phyloP scores from a whole-genome alignment of 2,329 filamentous ascomycete genomes.

The Aschersonia sp. region DNA sequence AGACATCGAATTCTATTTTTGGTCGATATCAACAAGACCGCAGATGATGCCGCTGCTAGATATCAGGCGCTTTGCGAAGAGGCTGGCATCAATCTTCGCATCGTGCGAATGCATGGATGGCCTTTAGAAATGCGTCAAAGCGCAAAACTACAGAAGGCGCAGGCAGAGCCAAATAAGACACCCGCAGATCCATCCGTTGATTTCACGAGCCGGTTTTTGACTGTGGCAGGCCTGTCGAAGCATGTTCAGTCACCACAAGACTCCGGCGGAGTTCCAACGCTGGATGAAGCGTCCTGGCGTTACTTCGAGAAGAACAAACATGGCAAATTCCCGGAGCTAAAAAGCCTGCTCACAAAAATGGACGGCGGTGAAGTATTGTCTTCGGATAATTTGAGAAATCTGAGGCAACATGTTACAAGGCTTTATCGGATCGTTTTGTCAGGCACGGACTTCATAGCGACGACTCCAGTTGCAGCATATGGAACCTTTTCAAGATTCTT shows the following conservation, averaged over 20 bases:
- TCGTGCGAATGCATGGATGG: slow-evolving; percentile 27
- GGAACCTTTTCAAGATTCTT: slow-evolving; percentile 36
- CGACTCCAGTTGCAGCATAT: slow-evolving; percentile 28
- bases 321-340: slow-evolving; percentile 18
- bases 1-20: slow-evolving; percentile 26
- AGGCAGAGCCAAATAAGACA: neutral
- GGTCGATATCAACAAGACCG: slow-evolving; percentile 31
- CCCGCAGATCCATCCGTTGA: slow-evolving; percentile 6
- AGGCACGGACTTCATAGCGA: slow-evolving; percentile 28
- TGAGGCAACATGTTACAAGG: slow-evolving; percentile 16
- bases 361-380: slow-evolving; percentile 11
- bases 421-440: slow-evolving; percentile 24
- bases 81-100: slow-evolving; percentile 16
- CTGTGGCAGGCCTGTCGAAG: slow-evolving; percentile 10
- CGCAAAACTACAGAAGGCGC: slow-evolving; percentile 12
- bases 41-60: slow-evolving; percentile 28
- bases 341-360: slow-evolving; percentile 19
- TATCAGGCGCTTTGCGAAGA: slow-evolving; percentile 22
- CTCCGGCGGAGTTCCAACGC: slow-evolving; percentile 17
- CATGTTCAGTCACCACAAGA: slow-evolving; percentile 6
- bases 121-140: slow-evolving; percentile 20
- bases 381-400: slow-evolving; percentile 12
- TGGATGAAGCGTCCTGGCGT: slow-evolving; percentile 29
- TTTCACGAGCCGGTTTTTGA: slow-evolving; percentile 21
- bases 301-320: slow-evolving; percentile 19